Conservation (phyloP, 2,329 filamentous ascomycete genomes). For the Monosporascus cannonballus region DNA sequence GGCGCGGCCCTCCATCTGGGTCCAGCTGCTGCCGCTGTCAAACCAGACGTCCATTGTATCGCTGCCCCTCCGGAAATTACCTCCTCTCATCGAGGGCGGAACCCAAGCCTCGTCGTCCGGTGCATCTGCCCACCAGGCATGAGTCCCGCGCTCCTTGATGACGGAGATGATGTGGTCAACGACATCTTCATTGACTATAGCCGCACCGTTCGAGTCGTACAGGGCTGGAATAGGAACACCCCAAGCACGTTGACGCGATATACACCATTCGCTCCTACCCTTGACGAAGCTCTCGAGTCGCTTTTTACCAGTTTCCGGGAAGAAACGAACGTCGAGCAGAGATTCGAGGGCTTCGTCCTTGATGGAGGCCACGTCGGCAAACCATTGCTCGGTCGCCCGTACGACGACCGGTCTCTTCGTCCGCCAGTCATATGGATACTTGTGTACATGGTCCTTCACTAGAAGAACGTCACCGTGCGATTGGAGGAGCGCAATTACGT, state of each 20-base stretch:
- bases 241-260: slow-evolving; percentile 93
- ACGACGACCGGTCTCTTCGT: slow-evolving; percentile 90
- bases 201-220: slow-evolving; percentile 66
- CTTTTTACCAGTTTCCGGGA: slow-evolving; percentile 67
- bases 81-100: slow-evolving; percentile 52
- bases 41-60: slow-evolving; percentile 99
- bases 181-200: slow-evolving; percentile 71
- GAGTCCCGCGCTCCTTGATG: slow-evolving; percentile 71
- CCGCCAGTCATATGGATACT: slow-evolving; percentile 97
- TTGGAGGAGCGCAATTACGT: slow-evolving; percentile 64
- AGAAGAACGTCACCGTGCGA: slow-evolving; percentile 53
- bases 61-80: slow-evolving; percentile 64
- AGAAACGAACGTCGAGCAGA: slow-evolving; percentile 67
- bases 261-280: slow-evolving; percentile 93
- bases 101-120: slow-evolving; percentile 74
- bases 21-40: slow-evolving; percentile 95
- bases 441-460: slow-evolving; percentile 71
- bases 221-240: slow-evolving; percentile 92
- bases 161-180: slow-evolving; percentile 80
- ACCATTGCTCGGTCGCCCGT: slow-evolving; percentile 94
- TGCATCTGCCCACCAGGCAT: slow-evolving; percentile 90
- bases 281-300: slow-evolving; percentile 81
- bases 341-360: slow-evolving; percentile 67
- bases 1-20: slow-evolving; percentile 49
- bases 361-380: slow-evolving; percentile 82